These are phyloP conservation scores for Mortierella sp. DNA, from an alignment of 371 early-diverging fungal genomes.

Conservation along the genomic window DNA sequence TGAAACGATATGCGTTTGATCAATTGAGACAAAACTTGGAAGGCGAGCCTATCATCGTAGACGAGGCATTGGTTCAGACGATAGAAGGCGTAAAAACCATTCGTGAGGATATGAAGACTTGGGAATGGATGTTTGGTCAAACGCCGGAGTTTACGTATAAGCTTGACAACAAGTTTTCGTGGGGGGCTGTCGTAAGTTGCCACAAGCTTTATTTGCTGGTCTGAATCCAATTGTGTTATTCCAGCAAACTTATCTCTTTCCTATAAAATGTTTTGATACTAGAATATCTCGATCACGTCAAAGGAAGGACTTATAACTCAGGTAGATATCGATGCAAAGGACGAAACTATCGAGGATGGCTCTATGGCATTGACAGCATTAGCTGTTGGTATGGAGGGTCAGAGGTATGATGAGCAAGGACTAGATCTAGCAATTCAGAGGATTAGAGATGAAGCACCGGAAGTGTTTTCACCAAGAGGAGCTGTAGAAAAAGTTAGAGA, in stretches of 20 bases:
- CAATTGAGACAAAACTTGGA: conserved; percentile 57
- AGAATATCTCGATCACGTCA: conserved; percentile 32
- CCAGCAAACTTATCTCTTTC: too few species aligned
- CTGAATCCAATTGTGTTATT: conserved; percentile 13
- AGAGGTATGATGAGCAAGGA: conserved; percentile 31
- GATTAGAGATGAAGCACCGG: conserved; percentile 43
- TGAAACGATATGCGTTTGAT: conserved; percentile 58
- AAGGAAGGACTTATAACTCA: conserved; percentile 36
- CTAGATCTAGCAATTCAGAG: conserved; percentile 39
- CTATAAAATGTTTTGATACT: background rate
- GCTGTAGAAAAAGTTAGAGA: conserved; percentile 28
- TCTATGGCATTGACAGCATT: conserved; percentile 43
- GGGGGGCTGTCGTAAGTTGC: conserved; percentile 73
- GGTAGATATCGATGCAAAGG: conserved; percentile 24
- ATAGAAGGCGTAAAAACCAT: conserved; percentile 57
- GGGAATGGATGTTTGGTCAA: conserved; percentile 95
- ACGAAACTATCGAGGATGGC: conserved; percentile 1
- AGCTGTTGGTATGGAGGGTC: conserved; percentile 49
- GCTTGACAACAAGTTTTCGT: conserved; percentile 63
- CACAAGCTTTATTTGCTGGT: background rate
- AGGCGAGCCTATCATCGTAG: conserved; percentile 49
- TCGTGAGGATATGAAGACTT: conserved; percentile 70
- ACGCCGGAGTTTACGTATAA: conserved; percentile 91
- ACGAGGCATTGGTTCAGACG: conserved; percentile 48
- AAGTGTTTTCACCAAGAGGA: conserved; percentile 28